A percentile compares a stretch with the other conserved stretches of the same genome.
phyloP scores from a whole-genome alignment of 805 yeast species.

The Myxozyma mucilagina region DNA sequence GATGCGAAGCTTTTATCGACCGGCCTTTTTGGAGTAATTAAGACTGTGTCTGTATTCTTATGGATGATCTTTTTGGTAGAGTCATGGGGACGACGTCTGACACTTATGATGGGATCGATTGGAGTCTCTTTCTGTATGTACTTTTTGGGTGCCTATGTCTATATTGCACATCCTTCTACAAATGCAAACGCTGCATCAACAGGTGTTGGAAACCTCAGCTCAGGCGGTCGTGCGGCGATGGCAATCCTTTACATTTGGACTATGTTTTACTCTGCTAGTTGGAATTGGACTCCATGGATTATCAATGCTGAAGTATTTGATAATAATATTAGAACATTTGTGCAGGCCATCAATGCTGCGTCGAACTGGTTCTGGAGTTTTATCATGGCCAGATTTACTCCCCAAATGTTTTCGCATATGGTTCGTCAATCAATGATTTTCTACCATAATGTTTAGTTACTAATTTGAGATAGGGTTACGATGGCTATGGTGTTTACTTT shows the following conservation, averaged over 20 bases:
- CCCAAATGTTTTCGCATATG: constrained; percentile 23
- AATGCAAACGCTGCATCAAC: not conserved
- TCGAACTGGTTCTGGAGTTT: constrained; percentile 28
- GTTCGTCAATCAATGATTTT: not conserved
- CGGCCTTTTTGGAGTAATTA: constrained; percentile 55
- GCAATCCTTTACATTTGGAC: constrained; percentile 25
- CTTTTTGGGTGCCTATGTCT: constrained; percentile 21
- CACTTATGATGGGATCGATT: constrained; percentile 19
- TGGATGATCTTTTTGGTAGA: constrained; percentile 23
- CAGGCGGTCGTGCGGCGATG: constrained; percentile 21
- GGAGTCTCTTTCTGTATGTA: constrained; percentile 18
- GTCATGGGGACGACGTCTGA: constrained; percentile 18
- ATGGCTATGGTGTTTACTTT: constrained; percentile 21
- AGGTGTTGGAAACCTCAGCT: constrained; percentile 6
- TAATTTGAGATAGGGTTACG: not conserved
- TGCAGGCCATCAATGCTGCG: constrained; percentile 21
- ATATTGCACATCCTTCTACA: constrained; percentile 14
- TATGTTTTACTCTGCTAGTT: constrained; percentile 15
- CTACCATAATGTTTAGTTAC: too few species aligned
- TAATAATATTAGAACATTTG: constrained; percentile 12
- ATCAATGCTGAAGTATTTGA: constrained; percentile 24
- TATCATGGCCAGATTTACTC: constrained; percentile 23
- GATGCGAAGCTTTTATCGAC: constrained; percentile 52
- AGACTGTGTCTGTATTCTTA: constrained; percentile 31
- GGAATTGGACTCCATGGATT: constrained; percentile 26